Percentiles rank a stretch among this genome's conserved stretches.
Evolutionary conservation across 768 basidiomycete genomes (phyloP).

Genomic region (Clavulina sp.): DNA sequence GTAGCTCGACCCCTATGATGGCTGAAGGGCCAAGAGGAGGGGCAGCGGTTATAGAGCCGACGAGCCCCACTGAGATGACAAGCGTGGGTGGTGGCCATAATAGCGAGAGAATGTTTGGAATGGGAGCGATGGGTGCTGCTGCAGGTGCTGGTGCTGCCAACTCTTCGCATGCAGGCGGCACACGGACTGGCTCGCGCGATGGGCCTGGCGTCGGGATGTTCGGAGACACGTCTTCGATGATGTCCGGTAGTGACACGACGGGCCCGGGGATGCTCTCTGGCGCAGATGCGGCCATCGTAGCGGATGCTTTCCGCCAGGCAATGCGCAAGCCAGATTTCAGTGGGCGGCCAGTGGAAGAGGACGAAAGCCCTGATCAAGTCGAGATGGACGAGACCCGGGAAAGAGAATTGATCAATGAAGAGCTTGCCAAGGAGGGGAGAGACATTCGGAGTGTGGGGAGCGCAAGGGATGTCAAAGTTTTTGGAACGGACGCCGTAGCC

Average conservation of each 20-base stretch:
- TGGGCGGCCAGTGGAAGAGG: constrained; percentile 50
- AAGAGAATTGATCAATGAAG: constrained; percentile 38
- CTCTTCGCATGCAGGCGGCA: constrained; percentile 32
- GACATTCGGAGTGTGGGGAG: constrained; percentile 73
- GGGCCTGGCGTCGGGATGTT: neutral
- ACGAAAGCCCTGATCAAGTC: constrained; percentile 37
- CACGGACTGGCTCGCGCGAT: constrained; percentile 3
- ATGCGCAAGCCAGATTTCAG: constrained; percentile 80
- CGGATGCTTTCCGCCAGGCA: constrained; percentile 78
- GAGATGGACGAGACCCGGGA: constrained; percentile 1
- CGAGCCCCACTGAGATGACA: neutral
- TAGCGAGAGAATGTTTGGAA: neutral
- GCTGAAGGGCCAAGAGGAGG: too few relatives aligned
- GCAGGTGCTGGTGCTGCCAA: constrained; percentile 25
- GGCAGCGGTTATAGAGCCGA: too few relatives aligned
- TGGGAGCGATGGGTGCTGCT: neutral
- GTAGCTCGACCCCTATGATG: constrained; percentile 73
- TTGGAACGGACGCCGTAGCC: too few relatives aligned
- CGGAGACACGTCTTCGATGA: constrained; percentile 52
- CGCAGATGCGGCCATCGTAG: constrained; percentile 83
- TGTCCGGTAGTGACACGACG: constrained; percentile 39
- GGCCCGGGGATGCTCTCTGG: constrained; percentile 66
- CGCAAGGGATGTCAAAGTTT: constrained; percentile 56
- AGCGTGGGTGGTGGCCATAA: neutral
- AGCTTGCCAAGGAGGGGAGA: constrained; percentile 77